These are phyloP conservation scores for Cicer yamashitae DNA, from an alignment of 306 rosid species.

Conservation along the genomic window DNA sequence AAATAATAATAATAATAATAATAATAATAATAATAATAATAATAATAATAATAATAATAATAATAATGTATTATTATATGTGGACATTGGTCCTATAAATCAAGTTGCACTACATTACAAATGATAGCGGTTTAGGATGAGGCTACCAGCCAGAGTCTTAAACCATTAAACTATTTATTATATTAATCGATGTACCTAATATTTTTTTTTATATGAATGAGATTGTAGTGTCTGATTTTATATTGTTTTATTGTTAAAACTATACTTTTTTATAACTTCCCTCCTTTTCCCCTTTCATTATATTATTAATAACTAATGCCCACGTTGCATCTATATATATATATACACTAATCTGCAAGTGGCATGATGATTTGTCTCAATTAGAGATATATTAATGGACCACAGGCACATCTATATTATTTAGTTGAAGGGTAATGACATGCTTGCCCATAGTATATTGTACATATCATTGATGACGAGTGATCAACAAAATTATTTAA, in stretches of 20 bases:
- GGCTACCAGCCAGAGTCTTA: neutral
- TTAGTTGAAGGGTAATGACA: neutral
- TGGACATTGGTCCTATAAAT: neutral
- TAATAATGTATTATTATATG: too few species aligned
- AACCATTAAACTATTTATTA: neutral
- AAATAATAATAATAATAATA: too few species aligned
- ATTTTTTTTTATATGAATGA: neutral
- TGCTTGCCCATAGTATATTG: neutral
- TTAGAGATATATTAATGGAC: neutral
- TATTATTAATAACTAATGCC: neutral
- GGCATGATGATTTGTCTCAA: slow-evolving; percentile 2
- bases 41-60: too few species aligned
- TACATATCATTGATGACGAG: neutral
- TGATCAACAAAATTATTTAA: neutral
- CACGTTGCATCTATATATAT: slow-evolving; percentile 29
- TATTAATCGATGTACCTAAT: neutral
- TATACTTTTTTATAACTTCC: neutral
- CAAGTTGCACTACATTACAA: neutral
- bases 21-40: too few species aligned
- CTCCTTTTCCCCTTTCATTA: neutral
- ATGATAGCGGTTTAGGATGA: neutral
- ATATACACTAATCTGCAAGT: slow-evolving; percentile 8
- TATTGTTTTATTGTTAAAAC: neutral
- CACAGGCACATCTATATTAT: neutral
- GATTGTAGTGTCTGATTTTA: neutral